Conservation (phyloP, 305 asterid species). For the Fraxinus greggii region DNA sequence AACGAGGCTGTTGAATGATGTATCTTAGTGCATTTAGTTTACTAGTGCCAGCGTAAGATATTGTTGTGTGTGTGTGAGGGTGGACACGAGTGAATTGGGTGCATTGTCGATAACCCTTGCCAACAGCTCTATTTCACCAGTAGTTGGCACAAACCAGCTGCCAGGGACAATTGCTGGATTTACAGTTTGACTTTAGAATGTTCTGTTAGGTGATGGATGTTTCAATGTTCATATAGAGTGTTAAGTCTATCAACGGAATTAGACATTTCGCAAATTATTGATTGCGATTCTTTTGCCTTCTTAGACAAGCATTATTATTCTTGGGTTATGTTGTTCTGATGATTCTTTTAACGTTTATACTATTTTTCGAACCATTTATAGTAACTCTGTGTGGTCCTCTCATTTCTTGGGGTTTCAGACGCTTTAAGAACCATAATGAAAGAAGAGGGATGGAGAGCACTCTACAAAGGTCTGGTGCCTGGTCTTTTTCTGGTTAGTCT, state of each 20-base stretch:
- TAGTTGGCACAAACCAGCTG: neutral
- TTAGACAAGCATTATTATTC: conserved; percentile 9
- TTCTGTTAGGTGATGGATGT: conserved; percentile 5
- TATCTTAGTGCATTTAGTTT: neutral
- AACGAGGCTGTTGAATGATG: neutral
- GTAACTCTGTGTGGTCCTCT: neutral
- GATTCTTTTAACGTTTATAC: neutral
- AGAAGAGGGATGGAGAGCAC: conserved; percentile 96
- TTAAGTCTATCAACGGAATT: conserved; percentile 12
- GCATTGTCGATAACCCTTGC: neutral
- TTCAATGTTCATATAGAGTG: neutral
- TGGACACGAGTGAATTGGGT: neutral
- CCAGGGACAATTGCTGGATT: neutral
- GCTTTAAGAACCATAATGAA: conserved; percentile 80
- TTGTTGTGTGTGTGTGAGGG: neutral
- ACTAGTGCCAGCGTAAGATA: neutral
- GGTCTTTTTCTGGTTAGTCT: conserved; percentile 73
- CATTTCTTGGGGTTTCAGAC: conserved; percentile 46
- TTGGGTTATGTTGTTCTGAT: neutral
- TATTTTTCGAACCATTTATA: conserved; percentile 11
- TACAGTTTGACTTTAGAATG: neutral
- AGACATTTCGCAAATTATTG: conserved; percentile 8
- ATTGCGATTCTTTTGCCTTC: conserved; percentile 5
- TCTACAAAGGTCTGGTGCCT: conserved; percentile 87
- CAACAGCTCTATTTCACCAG: conserved; percentile 2